Conservation (phyloP, 768 basidiomycete species). For the Boletus subparvulus region DNA sequence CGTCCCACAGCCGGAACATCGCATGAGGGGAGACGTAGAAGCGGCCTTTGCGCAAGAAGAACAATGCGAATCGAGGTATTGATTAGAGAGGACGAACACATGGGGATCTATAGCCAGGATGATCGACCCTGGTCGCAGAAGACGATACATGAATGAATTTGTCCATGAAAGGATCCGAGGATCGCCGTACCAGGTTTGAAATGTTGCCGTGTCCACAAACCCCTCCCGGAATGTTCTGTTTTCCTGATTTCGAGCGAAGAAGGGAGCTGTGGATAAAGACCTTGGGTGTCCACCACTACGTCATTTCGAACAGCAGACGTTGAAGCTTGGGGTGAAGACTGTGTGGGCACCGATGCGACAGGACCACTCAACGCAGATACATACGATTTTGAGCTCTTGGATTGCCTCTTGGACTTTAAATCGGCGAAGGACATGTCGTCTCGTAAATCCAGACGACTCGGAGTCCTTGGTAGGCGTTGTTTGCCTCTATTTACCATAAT, state of each 20-base stretch:
- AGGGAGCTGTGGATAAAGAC: slow-evolving; percentile 37
- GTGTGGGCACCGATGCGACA: slow-evolving; percentile 22
- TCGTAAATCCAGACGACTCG: too few relatives aligned
- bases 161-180: neutral
- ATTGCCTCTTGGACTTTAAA: slow-evolving; percentile 30
- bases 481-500: slow-evolving; percentile 9
- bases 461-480: neutral
- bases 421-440: slow-evolving; percentile 36
- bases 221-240: slow-evolving; percentile 42
- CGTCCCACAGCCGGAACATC: slow-evolving; percentile 72
- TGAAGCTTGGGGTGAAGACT: slow-evolving; percentile 24
- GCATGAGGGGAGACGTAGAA: slow-evolving; percentile 44
- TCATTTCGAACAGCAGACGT: neutral
- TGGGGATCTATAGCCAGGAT: slow-evolving; percentile 61
- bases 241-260: slow-evolving; percentile 39
- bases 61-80: slow-evolving; percentile 61
- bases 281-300: slow-evolving; percentile 1
- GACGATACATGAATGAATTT: neutral
- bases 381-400: slow-evolving; percentile 37
- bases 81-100: slow-evolving; percentile 62
- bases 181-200: slow-evolving; percentile 38
- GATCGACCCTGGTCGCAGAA: slow-evolving; percentile 47
- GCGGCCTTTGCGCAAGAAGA: slow-evolving; percentile 59
- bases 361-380: slow-evolving; percentile 30
- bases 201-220: slow-evolving; percentile 41